Evolutionary conservation across 2,329 filamentous ascomycete genomes (phyloP), one percentile per base, ranked within the genome.

Genomic region (Trichocomaceae sp.): DNA sequence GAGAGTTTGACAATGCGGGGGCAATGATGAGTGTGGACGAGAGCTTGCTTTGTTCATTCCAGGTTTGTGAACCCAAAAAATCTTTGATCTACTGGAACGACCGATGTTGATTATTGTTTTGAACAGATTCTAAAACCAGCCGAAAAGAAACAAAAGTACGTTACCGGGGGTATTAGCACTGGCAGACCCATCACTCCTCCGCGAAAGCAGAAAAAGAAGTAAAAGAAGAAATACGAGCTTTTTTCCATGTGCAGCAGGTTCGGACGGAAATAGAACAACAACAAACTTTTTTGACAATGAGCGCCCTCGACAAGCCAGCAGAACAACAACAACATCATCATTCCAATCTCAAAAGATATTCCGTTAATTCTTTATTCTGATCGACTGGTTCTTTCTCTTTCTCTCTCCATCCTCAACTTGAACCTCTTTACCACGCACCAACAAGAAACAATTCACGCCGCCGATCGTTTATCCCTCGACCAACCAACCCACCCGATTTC

Each of bases 61-160:
- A 97, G 88, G 89, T 93, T 74, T 56, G 75, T 46, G 13, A 3
- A 29, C 3, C 35, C 29, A 33, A 22, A 22, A 4, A 26, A 26
- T 37, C n/a, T 3, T 35, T 8, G 13, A 35, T 35, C 13, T n/a
- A n/a, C n/a, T n/a, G n/a, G 31, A 15, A 35, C 12, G 31, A 15
- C 31, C 31, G 31, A 20, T 61, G 48, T 60, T 58, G 35, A 48
- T 51, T 46, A 50, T 29, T 9, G 26, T 29, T 8, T 29, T 49
- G 47, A 52, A 26, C 65, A 95, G 90, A 97, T 99, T 72, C 82
- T 99, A 79, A 99, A 97, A 81, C 93, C 93, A 70, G 93, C 93
- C 75, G 93, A 99, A 84, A 99, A 99, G 86, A 99, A 99, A 86
- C 92, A 96, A 89, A 97, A 97, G 91, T 97, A 95, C 81, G 91